Base-by-base conservation (phyloP, 345 rosid species). In the Brassica carinata region DNA sequence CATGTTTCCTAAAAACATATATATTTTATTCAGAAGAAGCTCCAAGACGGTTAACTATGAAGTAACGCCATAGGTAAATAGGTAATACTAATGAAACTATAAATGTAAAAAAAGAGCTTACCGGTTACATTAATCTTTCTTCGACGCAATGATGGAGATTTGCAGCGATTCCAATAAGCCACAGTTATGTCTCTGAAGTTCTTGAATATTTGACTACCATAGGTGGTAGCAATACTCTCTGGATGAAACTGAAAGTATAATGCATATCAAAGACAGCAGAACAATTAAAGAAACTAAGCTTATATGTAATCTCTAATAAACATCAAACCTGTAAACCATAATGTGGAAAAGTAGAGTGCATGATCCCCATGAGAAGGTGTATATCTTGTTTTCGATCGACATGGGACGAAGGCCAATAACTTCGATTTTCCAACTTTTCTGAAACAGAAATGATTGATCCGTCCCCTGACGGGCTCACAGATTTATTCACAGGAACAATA, bases 311-410 rank as follows among this genome's bases (percentile, higher is more conserved):
- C 34, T 48, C 51, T 58, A 23, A 45, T 65, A 76, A 66, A 57
- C 34, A 65, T 67, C 82, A 77, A 79, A 95, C 99, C 97, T 95
- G 99, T 72, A 95, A 86, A 66, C 99, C 98, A 77, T 88, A 95
- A 82, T 95, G 99, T 64, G 99, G 99, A 82, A 94, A 81, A 17
- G 89, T 83, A 81, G 93, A 85, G 82, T 95, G 99, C 96, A 71
- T 90, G 81, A 93, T 86, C 45, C 93, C 99, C 99, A 95, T 95
- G 69, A 95, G 79, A 85, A 89, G 86, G 77, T 85, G 85, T 84
- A 84, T 69, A 29, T 76, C 82, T 67, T 26, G 77, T 55, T 62
- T 74, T 67, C 69, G 67, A 57, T 81, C 74, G 51, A 84, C 63
- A 62, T 77, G 64, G 31, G 82, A 69, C 48, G 76, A 82, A 85